Evolutionary conservation across 768 basidiomycete genomes (phyloP), one percentile per base, ranked within the genome.

Genomic region (Roridomyces roridus): DNA sequence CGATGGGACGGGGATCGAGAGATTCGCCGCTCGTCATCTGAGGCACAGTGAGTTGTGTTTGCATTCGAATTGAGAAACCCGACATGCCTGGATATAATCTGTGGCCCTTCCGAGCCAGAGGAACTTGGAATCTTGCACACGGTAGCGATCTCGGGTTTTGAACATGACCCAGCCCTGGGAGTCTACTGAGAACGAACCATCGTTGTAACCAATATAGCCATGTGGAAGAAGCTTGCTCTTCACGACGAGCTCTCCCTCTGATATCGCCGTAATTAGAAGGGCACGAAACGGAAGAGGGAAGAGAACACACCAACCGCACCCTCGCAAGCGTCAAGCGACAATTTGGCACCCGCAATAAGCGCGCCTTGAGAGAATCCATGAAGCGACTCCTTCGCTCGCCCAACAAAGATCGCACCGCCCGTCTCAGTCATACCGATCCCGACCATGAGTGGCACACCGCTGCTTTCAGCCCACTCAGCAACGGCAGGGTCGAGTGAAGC

Each of bases 341-440:
- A 41, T 39, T 50, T 15, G 3, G 52, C 61, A 25, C 59, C 61
- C 5, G 46, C 6, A 20, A 59, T 42, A 14, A 54, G 47, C 7
- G 17, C 42, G 7, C 50, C 23, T 15, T 46, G 17, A 14, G 25
- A 29, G 18, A 53, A 54, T 6, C 57, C 57, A 18, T 35, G 24
- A 17, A 48, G 41, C 4, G 47, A 24, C 1, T 58, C 61, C 8
- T 54, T 14, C 15, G 51, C 57, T 1, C 28, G 17, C 28, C 56
- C 54, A 14, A 45, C 61, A 21, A 59, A 52, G 15, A 55, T 55
- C 2, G 52, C 47, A 12, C 62, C 62, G 9, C 45, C 62, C 5
- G 46, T 51, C 26, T 63, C 62, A 5, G 62, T 63, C 62, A 63
- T 63, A 10, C 62, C 62, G 28, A 60, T 26, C 3, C 58, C 58